Evolutionary conservation across 257 asterid genomes (phyloP).

Genomic region (Sherardia arvensis): DNA sequence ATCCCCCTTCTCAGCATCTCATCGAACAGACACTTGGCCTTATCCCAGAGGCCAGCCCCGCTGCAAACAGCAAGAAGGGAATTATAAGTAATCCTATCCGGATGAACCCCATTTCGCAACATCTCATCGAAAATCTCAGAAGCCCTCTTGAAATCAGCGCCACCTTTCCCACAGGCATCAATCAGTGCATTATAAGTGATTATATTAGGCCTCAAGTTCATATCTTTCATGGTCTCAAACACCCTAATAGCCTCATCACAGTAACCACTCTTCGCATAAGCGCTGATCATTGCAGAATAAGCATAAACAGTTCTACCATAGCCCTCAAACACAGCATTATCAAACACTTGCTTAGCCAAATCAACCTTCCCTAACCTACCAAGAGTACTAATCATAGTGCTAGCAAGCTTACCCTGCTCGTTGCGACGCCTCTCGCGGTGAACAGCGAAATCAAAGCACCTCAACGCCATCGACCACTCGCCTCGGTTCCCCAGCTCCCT

Average conservation of each 20-base stretch:
- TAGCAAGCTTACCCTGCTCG: constrained; percentile 74
- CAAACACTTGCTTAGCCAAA: constrained; percentile 64
- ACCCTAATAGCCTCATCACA: constrained; percentile 64
- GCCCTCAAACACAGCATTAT: constrained; percentile 50
- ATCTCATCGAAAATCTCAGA: constrained; percentile 57
- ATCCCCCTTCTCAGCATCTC: constrained; percentile 73
- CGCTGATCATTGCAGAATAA: constrained; percentile 77
- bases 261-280: constrained; percentile 85
- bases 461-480: constrained; percentile 55
- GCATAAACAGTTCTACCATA: constrained; percentile 85
- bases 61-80: constrained; percentile 90
- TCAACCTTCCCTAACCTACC: constrained; percentile 86
- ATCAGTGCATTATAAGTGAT: constrained; percentile 83
- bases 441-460: constrained; percentile 71
- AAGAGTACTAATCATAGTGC: constrained; percentile 83
- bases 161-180: constrained; percentile 97
- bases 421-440: constrained; percentile 40
- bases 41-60: constrained; percentile 85
- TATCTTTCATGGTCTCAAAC: constrained; percentile 62
- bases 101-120: constrained; percentile 62
- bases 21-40: constrained; percentile 49
- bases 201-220: constrained; percentile 79
- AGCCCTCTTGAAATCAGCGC: constrained; percentile 86
- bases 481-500: constrained; percentile 87
- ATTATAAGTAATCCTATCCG: constrained; percentile 85